Conservation (phyloP, 2,329 filamentous ascomycete species). For the Aureobasidium mangrovei region DNA sequence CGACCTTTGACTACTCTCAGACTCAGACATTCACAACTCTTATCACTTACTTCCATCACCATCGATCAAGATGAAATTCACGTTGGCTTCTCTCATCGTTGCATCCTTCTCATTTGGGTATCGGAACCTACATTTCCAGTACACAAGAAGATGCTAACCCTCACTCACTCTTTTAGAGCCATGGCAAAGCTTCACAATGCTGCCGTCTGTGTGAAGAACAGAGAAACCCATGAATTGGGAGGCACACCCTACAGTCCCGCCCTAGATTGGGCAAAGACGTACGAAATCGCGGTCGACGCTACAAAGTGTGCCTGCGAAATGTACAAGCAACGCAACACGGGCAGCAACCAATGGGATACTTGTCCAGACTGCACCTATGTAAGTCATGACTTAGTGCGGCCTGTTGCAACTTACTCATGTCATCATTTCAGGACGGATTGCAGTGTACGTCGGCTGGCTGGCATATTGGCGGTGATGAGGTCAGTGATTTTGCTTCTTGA, state of each 20-base stretch:
- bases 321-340: constrained; percentile 1
- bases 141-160: neutral
- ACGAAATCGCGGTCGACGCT: neutral
- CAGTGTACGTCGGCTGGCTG: neutral
- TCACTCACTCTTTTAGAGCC: neutral
- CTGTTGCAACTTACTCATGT: neutral
- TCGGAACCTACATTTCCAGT: neutral
- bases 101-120: neutral
- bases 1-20: too few relatives aligned
- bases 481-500: neutral
- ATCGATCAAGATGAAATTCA: too few relatives aligned
- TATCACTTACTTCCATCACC: too few relatives aligned
- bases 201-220: neutral
- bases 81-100: neutral
- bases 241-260: neutral
- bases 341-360: neutral
- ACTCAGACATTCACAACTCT: too few relatives aligned
- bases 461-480: constrained; percentile 5
- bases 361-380: neutral
- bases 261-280: neutral
- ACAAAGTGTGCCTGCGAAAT: neutral
- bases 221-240: neutral
- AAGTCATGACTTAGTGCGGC: neutral
- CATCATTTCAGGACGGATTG: neutral
- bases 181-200: neutral